Evolutionary conservation across 441 rosid genomes (phyloP).

Genomic region (Lagerstroemia fauriei): DNA sequence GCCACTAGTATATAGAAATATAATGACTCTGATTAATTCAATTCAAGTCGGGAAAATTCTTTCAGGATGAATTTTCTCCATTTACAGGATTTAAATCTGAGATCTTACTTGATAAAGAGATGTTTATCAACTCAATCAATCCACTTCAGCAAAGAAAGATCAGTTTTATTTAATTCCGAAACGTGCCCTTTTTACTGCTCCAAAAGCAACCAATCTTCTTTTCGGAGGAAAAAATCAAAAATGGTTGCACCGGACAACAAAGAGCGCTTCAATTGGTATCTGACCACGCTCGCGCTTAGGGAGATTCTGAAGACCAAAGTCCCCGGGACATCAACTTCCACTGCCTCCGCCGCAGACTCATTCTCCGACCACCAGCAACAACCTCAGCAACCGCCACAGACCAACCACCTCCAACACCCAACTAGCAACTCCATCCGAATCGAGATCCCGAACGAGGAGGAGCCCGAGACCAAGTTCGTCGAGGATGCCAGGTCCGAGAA

Average conservation of each 20-base stretch:
- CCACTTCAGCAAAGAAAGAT: not conserved
- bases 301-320: conserved; percentile 62
- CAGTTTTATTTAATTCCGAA: not conserved
- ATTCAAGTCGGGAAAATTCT: no score
- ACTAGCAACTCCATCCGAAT: conserved; percentile 31
- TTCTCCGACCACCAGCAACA: conserved; percentile 18
- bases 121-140: no score
- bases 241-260: conserved; percentile 85
- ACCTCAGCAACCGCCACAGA: conserved; percentile 27
- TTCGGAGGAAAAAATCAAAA: conserved; percentile 3
- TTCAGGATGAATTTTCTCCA: no score
- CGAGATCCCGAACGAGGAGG: conserved; percentile 19
- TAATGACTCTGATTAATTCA: no score
- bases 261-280: conserved; percentile 86
- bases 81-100: not conserved
- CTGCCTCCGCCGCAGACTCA: conserved; percentile 32
- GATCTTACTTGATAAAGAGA: not conserved
- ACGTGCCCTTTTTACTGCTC: not conserved
- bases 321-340: conserved; percentile 29
- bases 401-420: conserved; percentile 32
- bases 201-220: not conserved
- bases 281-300: conserved; percentile 75
- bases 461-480: conserved; percentile 11
- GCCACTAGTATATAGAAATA: no score
- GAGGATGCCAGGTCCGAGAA: not conserved